Base-by-base conservation (phyloP, 2,329 filamentous ascomycete genomes). In the Xylariomycetidae sp. region DNA sequence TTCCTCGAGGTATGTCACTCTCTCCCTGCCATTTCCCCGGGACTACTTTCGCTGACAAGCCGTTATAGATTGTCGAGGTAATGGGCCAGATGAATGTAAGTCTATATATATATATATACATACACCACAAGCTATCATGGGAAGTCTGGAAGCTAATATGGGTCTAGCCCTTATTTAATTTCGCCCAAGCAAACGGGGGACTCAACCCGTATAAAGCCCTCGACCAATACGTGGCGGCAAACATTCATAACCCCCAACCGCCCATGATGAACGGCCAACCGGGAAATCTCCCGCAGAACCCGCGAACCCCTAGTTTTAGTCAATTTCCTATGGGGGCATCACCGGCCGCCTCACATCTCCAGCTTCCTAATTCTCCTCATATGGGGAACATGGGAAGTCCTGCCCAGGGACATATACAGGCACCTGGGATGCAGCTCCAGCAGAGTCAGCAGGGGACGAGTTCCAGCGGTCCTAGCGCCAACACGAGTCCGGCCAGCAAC, bases 371-470 rank as follows among this genome's bases (percentile, higher is more conserved):
- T 12, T 81, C 78, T 11, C 77, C 77, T 31, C 76, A 78, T 36
- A 59, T 72, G 27, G 70, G 74, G 34, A 81, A 76, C 52, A 59
- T 72, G 27, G 70, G 74, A 34, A 81, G 76, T 52, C 80, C 80
- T 7, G 77, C 75, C 13, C 70, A 73, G 11, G 76, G 72, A 12
- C 67, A 72, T 33, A 79, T 81, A 69, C 75, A 79, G 54, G 75
- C 77, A 32, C 78, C 78, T 15, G 67, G 68, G 41, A 83, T 83
- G 79, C 75, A 79, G 54, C 63, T 78, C 40, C 78, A 83, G 53
- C 74, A 77, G 43, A 82, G 78, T 53, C 79, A 82, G 54, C 80
- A 83, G 52, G 80, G 79, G 25, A 80, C 78, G 19, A 77, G 65
- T 54, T 82, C 78, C 8, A 78, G 74, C 53, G 79, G 77, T 2